These are phyloP conservation scores for Scalesia atractyloides DNA, from an alignment of 129 eudicot genomes.

Conservation along the genomic window DNA sequence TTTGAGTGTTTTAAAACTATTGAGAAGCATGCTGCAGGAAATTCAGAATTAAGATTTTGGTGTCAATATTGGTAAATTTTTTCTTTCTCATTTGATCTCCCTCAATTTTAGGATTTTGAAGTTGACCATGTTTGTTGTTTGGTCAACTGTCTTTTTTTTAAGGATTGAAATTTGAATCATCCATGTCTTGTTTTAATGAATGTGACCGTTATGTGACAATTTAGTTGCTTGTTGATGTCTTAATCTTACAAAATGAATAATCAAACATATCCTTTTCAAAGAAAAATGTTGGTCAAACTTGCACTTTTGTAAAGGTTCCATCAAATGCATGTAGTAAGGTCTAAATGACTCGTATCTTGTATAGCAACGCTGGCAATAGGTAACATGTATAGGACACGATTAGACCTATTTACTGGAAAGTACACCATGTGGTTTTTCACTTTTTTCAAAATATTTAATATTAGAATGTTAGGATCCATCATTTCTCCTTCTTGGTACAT, in stretches of 20 bases:
- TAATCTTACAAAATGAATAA: conserved; percentile 12
- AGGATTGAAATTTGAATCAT: conserved; percentile 15
- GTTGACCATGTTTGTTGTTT: conserved; percentile 8
- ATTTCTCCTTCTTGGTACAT: too few species aligned
- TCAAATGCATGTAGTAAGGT: neutral
- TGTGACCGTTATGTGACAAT: conserved; percentile 20
- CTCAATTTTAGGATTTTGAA: neutral
- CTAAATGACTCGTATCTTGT: conserved; percentile 12
- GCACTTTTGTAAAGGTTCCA: conserved; percentile 1
- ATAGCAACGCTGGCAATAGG: neutral
- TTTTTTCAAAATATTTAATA: too few species aligned
- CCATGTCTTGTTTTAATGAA: conserved; percentile 16
- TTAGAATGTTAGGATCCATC: too few species aligned
- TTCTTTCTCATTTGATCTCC: neutral
- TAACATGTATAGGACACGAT: too few species aligned
- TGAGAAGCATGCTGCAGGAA: conserved; percentile 74
- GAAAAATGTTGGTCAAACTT: conserved; percentile 9
- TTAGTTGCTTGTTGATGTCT: conserved; percentile 30
- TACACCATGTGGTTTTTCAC: too few species aligned
- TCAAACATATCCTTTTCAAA: conserved; percentile 11
- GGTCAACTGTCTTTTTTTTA: conserved; percentile 12
- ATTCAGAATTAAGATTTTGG: conserved; percentile 89
- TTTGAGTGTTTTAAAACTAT: conserved; percentile 90
- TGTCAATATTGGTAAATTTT: conserved; percentile 83
- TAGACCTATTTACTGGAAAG: too few species aligned